Evolutionary conservation across 257 asterid genomes (phyloP).

Genomic region (Rehmannia glutinosa): DNA sequence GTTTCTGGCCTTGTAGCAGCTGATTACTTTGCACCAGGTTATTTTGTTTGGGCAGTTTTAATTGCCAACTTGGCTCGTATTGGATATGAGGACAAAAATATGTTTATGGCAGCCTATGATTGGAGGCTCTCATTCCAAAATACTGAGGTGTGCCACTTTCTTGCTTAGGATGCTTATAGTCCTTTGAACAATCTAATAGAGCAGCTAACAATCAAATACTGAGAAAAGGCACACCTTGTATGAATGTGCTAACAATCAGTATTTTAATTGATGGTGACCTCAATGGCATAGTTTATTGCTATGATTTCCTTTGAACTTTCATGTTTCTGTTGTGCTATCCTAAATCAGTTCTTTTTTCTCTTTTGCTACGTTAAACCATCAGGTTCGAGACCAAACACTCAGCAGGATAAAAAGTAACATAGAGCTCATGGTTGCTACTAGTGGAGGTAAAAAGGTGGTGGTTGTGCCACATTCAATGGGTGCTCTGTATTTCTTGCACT

Average conservation of each 20-base stretch:
- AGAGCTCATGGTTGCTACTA: slow-evolving; percentile 72
- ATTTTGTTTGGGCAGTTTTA: slow-evolving; percentile 85
- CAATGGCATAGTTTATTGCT: slow-evolving; percentile 2
- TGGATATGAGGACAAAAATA: slow-evolving; percentile 83
- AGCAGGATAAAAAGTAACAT: slow-evolving; percentile 78
- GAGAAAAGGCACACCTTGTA: neutral
- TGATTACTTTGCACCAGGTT: slow-evolving; percentile 85
- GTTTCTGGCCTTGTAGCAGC: slow-evolving; percentile 88
- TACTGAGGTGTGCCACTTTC: slow-evolving; percentile 60
- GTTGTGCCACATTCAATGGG: slow-evolving; percentile 90
- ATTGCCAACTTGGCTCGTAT: slow-evolving; percentile 82
- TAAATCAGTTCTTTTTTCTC: neutral
- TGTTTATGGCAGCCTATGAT: slow-evolving; percentile 91
- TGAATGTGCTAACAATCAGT: no score
- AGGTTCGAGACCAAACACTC: slow-evolving; percentile 80
- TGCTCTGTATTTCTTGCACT: slow-evolving; percentile 72
- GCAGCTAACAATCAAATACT: neutral
- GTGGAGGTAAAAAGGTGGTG: slow-evolving; percentile 69
- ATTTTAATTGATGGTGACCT: neutral
- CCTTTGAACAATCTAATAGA: neutral
- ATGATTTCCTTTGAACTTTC: neutral
- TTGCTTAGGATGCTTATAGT: slow-evolving; percentile 5
- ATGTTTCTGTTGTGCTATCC: neutral
- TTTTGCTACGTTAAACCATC: slow-evolving; percentile 16
- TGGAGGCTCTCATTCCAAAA: slow-evolving; percentile 86